Evolutionary conservation across 208 protist genomes (phyloP).

Genomic region (Herpetomonas tarakana): DNA sequence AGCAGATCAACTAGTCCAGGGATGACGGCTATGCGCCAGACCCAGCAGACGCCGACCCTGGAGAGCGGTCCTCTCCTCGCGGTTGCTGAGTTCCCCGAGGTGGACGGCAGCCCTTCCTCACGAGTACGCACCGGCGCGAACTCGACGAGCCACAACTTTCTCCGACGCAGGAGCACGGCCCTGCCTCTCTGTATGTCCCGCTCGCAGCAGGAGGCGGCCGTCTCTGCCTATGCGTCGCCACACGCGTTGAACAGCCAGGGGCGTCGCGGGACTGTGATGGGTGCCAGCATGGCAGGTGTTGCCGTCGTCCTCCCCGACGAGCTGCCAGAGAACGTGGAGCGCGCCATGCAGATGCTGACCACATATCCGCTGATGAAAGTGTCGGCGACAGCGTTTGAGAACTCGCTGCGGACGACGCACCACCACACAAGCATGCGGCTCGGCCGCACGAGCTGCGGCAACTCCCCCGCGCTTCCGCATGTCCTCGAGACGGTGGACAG

Average conservation of each 20-base stretch:
- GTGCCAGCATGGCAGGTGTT: background rate
- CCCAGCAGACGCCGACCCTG: too few relatives aligned
- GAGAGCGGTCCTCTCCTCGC: background rate
- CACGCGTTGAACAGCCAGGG: conserved; percentile 8
- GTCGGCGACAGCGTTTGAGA: conserved; percentile 70
- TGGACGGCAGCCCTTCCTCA: too few relatives aligned
- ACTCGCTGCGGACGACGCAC: conserved; percentile 27
- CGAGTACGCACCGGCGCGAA: too few relatives aligned
- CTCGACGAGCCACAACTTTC: too few relatives aligned
- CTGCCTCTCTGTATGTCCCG: conserved; percentile 50
- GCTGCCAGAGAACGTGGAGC: conserved; percentile 22
- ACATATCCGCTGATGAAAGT: conserved; percentile 78
- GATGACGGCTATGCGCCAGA: too few relatives aligned
- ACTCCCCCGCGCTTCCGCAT: conserved; percentile 5
- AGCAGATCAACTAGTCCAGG: too few relatives aligned
- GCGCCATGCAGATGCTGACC: conserved; percentile 57
- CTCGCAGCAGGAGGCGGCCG: conserved; percentile 28
- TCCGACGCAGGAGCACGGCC: conserved; percentile 13
- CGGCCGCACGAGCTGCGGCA: conserved; percentile 10
- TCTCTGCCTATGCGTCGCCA: background rate
- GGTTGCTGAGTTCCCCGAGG: background rate
- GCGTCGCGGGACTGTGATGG: background rate
- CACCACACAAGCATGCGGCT: background rate
- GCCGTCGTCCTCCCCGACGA: background rate
- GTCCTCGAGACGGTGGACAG: conserved; percentile 1